These are phyloP conservation scores for Barnettozyma populi DNA, from an alignment of 805 yeast species.

Conservation along the genomic window DNA sequence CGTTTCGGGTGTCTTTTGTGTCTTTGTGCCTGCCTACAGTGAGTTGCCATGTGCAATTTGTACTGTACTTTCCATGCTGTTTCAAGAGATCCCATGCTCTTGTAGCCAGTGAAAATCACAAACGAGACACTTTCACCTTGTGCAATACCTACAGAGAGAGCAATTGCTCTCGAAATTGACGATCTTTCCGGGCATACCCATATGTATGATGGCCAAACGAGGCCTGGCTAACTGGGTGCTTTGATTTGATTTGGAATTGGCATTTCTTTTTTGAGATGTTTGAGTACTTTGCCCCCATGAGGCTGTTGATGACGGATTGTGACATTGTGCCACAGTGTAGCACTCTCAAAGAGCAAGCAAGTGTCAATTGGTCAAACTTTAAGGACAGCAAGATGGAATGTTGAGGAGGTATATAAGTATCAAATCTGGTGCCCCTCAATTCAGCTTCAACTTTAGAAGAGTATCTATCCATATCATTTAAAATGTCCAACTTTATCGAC, in stretches of 20 bases:
- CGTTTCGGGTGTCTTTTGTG: background rate
- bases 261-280: background rate
- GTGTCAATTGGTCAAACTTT: background rate
- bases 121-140: too few species aligned
- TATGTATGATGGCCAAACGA: background rate
- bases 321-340: background rate
- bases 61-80: too few species aligned
- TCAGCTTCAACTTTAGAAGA: background rate
- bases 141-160: background rate
- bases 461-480: background rate
- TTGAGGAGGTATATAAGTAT: background rate
- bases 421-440: background rate
- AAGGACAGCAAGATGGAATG: background rate
- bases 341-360: background rate
- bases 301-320: background rate
- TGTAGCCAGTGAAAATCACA: too few species aligned
- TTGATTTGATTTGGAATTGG: background rate
- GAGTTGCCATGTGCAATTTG: too few species aligned
- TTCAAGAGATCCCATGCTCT: too few species aligned
- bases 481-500: slow-evolving; percentile 26
- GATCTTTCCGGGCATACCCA: background rate
- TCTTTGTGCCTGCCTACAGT: too few species aligned
- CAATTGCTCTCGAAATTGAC: background rate
- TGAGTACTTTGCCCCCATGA: background rate
- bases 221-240: background rate